phyloP scores from a whole-genome alignment of 257 asterid genomes.

The Eucommia ulmoides region DNA sequence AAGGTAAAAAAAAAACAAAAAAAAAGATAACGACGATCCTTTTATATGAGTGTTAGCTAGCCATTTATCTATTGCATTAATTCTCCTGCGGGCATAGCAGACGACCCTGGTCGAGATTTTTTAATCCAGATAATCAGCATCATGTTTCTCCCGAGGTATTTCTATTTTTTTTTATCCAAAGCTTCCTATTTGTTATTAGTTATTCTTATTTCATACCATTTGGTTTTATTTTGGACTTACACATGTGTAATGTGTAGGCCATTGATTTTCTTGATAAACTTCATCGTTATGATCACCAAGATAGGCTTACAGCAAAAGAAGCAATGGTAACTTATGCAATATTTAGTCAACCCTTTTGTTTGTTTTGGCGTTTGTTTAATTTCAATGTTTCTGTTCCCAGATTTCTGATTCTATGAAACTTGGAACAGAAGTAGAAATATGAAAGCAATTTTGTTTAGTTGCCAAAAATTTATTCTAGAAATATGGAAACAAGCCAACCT shows the following conservation, averaged over 20 bases:
- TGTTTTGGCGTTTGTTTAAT: no score
- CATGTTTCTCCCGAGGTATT: constrained; percentile 68
- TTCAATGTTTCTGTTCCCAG: no score
- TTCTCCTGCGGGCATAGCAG: constrained; percentile 30
- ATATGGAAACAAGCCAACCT: no score
- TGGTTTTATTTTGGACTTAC: not conserved
- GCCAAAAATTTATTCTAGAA: no score
- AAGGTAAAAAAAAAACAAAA: no score
- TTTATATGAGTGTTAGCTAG: not conserved
- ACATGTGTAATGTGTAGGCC: constrained; percentile 34
- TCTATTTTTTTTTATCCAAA: not conserved
- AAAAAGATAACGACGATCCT: not conserved
- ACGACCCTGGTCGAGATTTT: constrained; percentile 25
- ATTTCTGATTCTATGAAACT: no score
- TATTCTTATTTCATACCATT: no score
- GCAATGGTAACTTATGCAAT: constrained; percentile 99
- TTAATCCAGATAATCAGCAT: constrained; percentile 36
- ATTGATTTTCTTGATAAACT: constrained; percentile 90
- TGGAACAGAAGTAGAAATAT: no score
- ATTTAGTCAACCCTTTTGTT: no score
- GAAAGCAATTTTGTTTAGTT: no score
- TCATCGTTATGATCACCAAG: constrained; percentile 86
- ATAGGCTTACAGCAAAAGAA: constrained; percentile 91
- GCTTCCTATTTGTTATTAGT: no score
- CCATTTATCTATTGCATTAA: constrained; percentile 8